Conservation (phyloP, 306 rosid genomes). For the Inga laurina region DNA sequence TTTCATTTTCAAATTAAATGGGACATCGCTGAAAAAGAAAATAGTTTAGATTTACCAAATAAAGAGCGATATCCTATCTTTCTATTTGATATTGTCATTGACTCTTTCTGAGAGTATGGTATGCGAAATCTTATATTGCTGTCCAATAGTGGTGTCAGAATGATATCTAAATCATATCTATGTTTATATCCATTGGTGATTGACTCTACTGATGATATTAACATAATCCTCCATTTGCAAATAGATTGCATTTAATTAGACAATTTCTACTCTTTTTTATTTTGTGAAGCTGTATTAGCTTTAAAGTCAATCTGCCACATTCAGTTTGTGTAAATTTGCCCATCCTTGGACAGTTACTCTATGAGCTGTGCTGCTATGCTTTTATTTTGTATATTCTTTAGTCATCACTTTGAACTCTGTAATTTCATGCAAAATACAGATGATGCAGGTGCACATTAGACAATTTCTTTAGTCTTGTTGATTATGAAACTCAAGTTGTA, state of each 20-base stretch:
- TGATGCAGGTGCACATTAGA: too few species aligned
- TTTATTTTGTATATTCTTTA: background rate
- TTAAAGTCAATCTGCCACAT: background rate
- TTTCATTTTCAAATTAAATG: background rate
- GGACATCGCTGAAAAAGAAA: background rate
- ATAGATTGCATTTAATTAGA: background rate
- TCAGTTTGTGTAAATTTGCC: background rate
- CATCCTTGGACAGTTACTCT: slow-evolving; percentile 12
- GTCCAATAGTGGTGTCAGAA: background rate
- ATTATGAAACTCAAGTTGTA: slow-evolving; percentile 17
- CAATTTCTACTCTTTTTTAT: background rate
- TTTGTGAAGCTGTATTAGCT: background rate
- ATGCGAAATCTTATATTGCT: background rate
- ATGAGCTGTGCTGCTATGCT: background rate
- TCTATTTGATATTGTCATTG: background rate
- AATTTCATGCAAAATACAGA: background rate
- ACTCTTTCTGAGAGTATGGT: background rate
- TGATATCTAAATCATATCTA: background rate
- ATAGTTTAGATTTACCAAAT: background rate
- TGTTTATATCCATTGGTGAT: background rate
- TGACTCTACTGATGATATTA: slow-evolving; percentile 1
- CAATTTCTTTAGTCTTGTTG: background rate
- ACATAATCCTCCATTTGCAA: background rate
- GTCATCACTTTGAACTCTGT: background rate
- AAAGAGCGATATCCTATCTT: background rate